Evolutionary conservation across 768 basidiomycete genomes (phyloP).

Genomic region (Lactarius tabidus): DNA sequence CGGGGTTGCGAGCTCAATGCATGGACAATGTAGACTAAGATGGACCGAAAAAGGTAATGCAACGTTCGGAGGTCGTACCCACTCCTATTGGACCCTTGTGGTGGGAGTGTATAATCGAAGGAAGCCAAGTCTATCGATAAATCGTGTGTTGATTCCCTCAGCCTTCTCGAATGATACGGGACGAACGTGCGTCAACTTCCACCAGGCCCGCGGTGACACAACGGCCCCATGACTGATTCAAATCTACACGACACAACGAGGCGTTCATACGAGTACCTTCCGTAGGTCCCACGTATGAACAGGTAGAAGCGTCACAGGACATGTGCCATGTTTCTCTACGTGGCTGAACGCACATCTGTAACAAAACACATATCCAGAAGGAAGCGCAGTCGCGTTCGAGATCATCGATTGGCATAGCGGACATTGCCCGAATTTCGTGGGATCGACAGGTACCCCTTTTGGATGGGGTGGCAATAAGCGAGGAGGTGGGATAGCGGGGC

Average conservation of each 20-base stretch:
- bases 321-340: constrained; percentile 70
- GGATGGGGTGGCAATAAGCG: constrained; percentile 72
- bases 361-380: constrained; percentile 93
- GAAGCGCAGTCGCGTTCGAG: constrained; percentile 84
- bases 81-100: constrained; percentile 3
- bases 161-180: constrained; percentile 7
- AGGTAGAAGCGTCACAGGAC: constrained; percentile 83
- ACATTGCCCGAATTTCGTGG: constrained; percentile 71
- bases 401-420: constrained; percentile 71
- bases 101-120: constrained; percentile 9
- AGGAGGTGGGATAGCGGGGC: constrained; percentile 74
- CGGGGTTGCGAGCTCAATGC: not conserved
- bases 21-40: constrained; percentile 1
- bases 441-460: constrained; percentile 60
- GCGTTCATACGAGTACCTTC: constrained; percentile 67
- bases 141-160: not conserved
- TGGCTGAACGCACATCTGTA: constrained; percentile 87
- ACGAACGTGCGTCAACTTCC: constrained; percentile 47
- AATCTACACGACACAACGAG: constrained; percentile 9
- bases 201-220: constrained; percentile 11
- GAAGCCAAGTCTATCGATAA: constrained; percentile 22
- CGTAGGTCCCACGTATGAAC: constrained; percentile 77
- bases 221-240: constrained; percentile 14
- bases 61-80: constrained; percentile 1
- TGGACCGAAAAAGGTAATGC: constrained; percentile 7